Evolutionary conservation across 768 basidiomycete genomes (phyloP), one percentile per base, ranked within the genome.

Genomic region (Exsudoporus frostii): DNA sequence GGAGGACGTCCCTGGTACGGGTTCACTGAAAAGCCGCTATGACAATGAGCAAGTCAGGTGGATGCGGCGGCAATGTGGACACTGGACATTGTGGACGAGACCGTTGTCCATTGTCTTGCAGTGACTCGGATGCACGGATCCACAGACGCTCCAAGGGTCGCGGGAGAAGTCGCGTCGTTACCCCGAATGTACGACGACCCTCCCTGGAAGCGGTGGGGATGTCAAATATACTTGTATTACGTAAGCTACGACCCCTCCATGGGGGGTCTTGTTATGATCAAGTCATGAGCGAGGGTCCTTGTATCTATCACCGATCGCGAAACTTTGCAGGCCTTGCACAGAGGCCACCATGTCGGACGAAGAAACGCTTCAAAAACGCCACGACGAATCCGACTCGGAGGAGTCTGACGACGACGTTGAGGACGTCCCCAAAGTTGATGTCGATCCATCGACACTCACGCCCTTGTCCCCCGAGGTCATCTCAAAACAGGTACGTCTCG

Each of bases 401-500:
- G 85, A 86, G 45, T 84, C 83, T 38, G 82, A 81, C 32, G 79
- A 78, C 39, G 73, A 67, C 10, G 66, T 76, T 19, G 84, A 86
- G 45, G 68, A 71, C 29, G 58, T 88, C 64, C 84, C 84, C 25
- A 76, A 79, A 55, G 73, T 95, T 60, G 82, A 96, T 30, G 72
- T 97, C 64, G 94, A 96, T 76, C 74, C 80, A 15, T 79, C 88
- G 36, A 90, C 82, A 65, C 77, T 97, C 65, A 92, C 91, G 17
- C 90, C 94, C 51, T 78, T 97, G 44, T 91, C 90, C 15, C 92
- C 91, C 30, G 84, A 92, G 66, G 90, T 93, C 61, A 92, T 92
- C 66, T 89, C 90, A 58, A 92, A 92, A 79, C 90, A 92, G 76
- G 91, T 90, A 61, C 63, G 85, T 57, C 20, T n/a, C 1, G 9